phyloP scores from a whole-genome alignment of 176 grass and related monocot genomes.

The Paspalum notatum region DNA sequence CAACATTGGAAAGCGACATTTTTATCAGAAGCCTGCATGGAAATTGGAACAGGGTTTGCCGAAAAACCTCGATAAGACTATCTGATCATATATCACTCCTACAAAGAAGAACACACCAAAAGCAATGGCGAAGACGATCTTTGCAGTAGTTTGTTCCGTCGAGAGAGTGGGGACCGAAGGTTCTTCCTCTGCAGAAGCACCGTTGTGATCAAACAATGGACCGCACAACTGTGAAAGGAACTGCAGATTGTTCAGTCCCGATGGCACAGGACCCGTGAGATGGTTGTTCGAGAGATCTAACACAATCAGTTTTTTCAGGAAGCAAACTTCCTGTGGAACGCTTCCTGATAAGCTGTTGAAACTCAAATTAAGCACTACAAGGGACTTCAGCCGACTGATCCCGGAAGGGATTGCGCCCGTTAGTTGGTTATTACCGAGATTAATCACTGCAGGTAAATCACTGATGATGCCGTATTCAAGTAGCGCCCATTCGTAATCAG shows the following conservation, averaged over 20 bases:
- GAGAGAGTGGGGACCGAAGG: no score
- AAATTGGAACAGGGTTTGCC: no score
- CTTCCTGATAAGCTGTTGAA: constrained; percentile 8
- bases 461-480: no score
- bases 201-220: background rate
- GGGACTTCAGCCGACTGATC: background rate
- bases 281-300: constrained; percentile 17
- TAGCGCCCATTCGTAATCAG: no score
- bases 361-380: background rate
- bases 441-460: background rate
- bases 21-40: no score
- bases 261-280: background rate
- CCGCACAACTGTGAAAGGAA: constrained; percentile 20
- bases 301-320: constrained; percentile 27
- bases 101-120: no score
- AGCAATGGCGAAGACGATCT: no score
- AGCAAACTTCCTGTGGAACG: background rate
- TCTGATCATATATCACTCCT: no score
- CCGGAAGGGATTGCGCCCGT: background rate
- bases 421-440: background rate
- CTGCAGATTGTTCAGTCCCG: background rate
- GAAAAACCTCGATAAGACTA: no score
- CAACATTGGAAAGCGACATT: no score
- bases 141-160: no score
- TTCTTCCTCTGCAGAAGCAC: background rate